Evolutionary conservation across 306 rosid genomes (phyloP).

Genomic region (Lupinus albus): DNA sequence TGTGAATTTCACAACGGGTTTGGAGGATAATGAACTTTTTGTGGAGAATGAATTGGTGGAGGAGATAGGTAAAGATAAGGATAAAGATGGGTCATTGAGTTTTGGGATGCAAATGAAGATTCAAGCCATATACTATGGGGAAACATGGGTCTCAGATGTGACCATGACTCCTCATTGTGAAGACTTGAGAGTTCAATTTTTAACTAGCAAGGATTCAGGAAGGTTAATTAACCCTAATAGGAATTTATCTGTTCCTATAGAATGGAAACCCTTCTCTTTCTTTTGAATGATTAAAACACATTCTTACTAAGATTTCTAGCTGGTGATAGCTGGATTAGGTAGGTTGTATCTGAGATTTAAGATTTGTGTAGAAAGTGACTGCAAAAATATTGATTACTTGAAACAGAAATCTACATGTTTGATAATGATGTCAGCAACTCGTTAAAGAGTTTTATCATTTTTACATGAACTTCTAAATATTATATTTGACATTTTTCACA

Average conservation of each 20-base stretch:
- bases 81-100: constrained; percentile 41
- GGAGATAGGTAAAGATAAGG: constrained; percentile 50
- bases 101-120: constrained; percentile 57
- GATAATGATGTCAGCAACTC: not conserved
- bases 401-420: not conserved
- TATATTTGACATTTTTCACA: too few species aligned
- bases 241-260: constrained; percentile 46
- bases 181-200: constrained; percentile 39
- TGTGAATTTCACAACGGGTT: constrained; percentile 40
- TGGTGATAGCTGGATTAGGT: not conserved
- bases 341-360: not conserved
- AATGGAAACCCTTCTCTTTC: constrained; percentile 45
- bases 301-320: not conserved
- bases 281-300: constrained; percentile 5
- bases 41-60: constrained; percentile 44
- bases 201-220: constrained; percentile 17
- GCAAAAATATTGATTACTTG: not conserved
- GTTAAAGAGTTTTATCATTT: not conserved
- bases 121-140: constrained; percentile 42
- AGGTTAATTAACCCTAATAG: constrained; percentile 38
- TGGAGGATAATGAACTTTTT: constrained; percentile 33
- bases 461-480: too few species aligned
- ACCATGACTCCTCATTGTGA: constrained; percentile 52
- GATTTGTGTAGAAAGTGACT: not conserved
- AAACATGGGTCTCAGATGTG: constrained; percentile 45